These are phyloP conservation scores for Globisporangium abappressorium DNA, from an alignment of 352 stramenopile genomes.

Conservation along the genomic window DNA sequence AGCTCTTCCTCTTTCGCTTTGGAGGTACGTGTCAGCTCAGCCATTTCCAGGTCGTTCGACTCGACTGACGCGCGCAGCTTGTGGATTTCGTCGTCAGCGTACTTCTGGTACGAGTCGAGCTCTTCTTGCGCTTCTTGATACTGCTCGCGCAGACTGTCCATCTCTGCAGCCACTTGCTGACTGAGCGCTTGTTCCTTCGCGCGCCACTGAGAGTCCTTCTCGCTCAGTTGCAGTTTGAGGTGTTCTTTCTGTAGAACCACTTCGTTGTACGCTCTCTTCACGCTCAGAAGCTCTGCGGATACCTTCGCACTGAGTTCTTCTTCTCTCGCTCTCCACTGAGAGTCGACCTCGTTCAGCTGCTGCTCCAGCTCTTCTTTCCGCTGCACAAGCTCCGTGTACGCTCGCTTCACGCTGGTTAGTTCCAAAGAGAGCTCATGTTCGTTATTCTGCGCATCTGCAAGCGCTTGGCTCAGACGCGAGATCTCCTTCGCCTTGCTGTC, in stretches of 20 bases:
- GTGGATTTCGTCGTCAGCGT: conserved; percentile 49
- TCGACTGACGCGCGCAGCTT: conserved; percentile 39
- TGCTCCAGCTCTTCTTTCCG: conserved; percentile 12
- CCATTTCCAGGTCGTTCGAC: conserved; percentile 34
- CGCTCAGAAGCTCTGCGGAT: conserved; percentile 10
- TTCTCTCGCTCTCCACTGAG: conserved; percentile 9
- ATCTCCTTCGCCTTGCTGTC: not conserved
- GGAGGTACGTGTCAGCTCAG: conserved; percentile 23
- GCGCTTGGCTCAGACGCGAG: not conserved
- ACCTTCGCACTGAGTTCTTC: conserved; percentile 20
- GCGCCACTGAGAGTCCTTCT: conserved; percentile 28
- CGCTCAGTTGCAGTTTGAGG: conserved; percentile 26
- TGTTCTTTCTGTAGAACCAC: conserved; percentile 27
- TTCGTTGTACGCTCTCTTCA: conserved; percentile 23
- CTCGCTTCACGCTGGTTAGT: conserved; percentile 4
- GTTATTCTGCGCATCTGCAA: not conserved
- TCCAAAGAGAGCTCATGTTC: not conserved
- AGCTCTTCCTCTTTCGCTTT: conserved; percentile 30
- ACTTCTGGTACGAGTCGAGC: conserved; percentile 48
- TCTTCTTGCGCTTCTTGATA: conserved; percentile 44
- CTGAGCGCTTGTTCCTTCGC: conserved; percentile 37
- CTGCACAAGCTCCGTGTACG: conserved; percentile 9
- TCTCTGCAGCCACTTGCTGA: conserved; percentile 25
- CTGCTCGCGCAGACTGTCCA: conserved; percentile 42
- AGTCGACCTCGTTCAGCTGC: conserved; percentile 15